Evolutionary conservation across 495 filamentous ascomycete species (phyloP), one percentile per base, ranked within the genome.

Genomic region (Aspergillus saccharolyticus): DNA sequence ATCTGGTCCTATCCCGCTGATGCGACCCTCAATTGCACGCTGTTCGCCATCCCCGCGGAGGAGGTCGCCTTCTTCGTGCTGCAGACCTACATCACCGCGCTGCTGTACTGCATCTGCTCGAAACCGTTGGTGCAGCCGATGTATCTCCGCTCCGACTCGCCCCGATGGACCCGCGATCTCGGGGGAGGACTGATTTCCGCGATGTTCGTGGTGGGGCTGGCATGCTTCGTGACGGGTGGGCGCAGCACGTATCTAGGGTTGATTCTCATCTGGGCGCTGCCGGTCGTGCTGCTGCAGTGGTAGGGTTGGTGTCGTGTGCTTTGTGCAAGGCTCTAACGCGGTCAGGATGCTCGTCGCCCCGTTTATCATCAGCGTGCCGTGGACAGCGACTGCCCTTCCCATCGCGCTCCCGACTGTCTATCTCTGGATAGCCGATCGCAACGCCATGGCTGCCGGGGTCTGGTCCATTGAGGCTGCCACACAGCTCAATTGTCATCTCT

Each of bases 21-120:
- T 44, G 85, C 76, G 7, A 75, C 88, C 18, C 47, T 84, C 42
- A 86, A 86, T 1, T 75, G 70, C 16, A 81, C 71, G 1, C 65
- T 88, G 18, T 81, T 81, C 62, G 65, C 65, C 6, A 83, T 89
- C 49, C 86, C 86, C 0, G 59, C 77, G 3, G 86, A 89, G 64
- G 86, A 89, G 61, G 58, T 88, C 20, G 88, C 88, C 69, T 89
- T 89, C 75, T 89, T 89, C 67, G 66, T 87, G n/a, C 80, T 89
- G 30, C 86, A 89, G 66, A 89, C 86, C 7, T 89, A 87, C 64
- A 85, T 78, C 64, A 88, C 86, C 5, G 79, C 80, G 3, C 65
- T 88, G 25, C 62, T 88, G 20, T 89, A 89, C 64, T 71, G 84
- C 9, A 68, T 89, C 3, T 60, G 83, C 7, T 89, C 79, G 66